Evolutionary conservation across 768 basidiomycete species (phyloP).

Genomic region (Trametes elegans): DNA sequence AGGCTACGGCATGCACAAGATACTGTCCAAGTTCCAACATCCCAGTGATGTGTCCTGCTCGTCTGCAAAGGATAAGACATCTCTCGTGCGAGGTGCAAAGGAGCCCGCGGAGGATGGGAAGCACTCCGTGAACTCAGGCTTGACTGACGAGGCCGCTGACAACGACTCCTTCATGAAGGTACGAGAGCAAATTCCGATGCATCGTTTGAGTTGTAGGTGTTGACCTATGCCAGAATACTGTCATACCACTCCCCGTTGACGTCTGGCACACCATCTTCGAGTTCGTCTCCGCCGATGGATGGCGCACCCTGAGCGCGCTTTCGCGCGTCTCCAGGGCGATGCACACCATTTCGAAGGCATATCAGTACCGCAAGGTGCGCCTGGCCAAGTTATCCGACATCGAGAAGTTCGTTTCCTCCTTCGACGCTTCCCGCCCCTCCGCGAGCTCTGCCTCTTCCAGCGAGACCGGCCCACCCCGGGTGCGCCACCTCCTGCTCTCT

Average conservation of each 20-base stretch:
- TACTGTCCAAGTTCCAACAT: no score
- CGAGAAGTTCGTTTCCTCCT: not conserved
- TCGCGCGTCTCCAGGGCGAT: not conserved
- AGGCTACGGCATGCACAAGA: no score
- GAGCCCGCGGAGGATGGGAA: no score
- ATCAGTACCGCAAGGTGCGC: constrained; percentile 6
- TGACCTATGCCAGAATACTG: not conserved
- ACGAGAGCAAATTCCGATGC: no score
- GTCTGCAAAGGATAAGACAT: no score
- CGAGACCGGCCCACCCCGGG: not conserved
- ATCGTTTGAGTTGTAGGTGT: not conserved
- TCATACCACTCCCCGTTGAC: not conserved
- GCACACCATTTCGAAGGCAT: not conserved
- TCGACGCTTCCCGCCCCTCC: not conserved
- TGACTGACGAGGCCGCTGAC: no score
- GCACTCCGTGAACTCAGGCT: no score
- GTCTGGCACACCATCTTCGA: constrained; percentile 6
- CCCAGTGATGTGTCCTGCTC: no score
- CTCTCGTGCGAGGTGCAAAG: no score
- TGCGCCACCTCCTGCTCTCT: constrained; percentile 5
- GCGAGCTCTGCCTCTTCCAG: not conserved
- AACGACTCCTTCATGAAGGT: no score
- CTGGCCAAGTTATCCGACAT: not conserved
- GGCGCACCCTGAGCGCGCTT: not conserved
- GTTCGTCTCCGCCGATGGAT: constrained; percentile 4